These are phyloP conservation scores for Zygosaccharomyces pseudobailii DNA, from an alignment of 1,139 yeast species.

Conservation along the genomic window DNA sequence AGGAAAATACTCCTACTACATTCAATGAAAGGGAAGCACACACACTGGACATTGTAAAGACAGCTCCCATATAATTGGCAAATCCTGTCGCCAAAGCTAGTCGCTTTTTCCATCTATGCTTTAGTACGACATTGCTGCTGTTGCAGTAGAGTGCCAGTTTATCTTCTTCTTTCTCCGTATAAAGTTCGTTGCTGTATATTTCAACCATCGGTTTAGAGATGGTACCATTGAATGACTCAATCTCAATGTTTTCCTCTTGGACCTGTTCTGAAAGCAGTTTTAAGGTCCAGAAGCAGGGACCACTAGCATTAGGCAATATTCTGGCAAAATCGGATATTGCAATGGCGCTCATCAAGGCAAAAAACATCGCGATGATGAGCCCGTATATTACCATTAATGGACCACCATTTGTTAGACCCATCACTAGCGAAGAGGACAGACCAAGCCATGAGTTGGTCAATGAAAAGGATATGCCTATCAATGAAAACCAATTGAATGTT, in stretches of 20 bases:
- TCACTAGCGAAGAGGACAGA: slow-evolving; percentile 45
- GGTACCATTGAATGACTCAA: neutral
- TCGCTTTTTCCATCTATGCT: slow-evolving; percentile 36
- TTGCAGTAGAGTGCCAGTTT: slow-evolving; percentile 4
- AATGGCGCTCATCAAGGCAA: slow-evolving; percentile 44
- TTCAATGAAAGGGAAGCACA: slow-evolving; percentile 47
- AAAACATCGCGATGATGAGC: slow-evolving; percentile 45
- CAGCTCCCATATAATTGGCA: slow-evolving; percentile 42
- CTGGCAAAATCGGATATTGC: slow-evolving; percentile 49
- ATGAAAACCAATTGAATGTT: slow-evolving; percentile 49
- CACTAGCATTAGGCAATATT: slow-evolving; percentile 55
- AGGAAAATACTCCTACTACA: slow-evolving; percentile 47
- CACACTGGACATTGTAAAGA: slow-evolving; percentile 54
- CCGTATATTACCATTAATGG: slow-evolving; percentile 47
- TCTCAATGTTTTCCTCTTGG: slow-evolving; percentile 1
- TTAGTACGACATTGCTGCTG: slow-evolving; percentile 31
- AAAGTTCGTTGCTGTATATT: neutral
- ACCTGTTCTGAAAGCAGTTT: slow-evolving; percentile 44
- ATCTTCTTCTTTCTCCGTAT: slow-evolving; percentile 1
- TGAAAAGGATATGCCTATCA: slow-evolving; percentile 49
- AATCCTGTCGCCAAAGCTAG: slow-evolving; percentile 16
- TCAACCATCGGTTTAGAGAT: neutral
- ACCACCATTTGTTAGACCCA: slow-evolving; percentile 48
- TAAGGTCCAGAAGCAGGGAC: slow-evolving; percentile 58
- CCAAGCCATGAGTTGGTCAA: slow-evolving; percentile 55